These are phyloP conservation scores for Pleurotus tuber-regium DNA, from an alignment of 768 basidiomycete species.

Conservation along the genomic window DNA sequence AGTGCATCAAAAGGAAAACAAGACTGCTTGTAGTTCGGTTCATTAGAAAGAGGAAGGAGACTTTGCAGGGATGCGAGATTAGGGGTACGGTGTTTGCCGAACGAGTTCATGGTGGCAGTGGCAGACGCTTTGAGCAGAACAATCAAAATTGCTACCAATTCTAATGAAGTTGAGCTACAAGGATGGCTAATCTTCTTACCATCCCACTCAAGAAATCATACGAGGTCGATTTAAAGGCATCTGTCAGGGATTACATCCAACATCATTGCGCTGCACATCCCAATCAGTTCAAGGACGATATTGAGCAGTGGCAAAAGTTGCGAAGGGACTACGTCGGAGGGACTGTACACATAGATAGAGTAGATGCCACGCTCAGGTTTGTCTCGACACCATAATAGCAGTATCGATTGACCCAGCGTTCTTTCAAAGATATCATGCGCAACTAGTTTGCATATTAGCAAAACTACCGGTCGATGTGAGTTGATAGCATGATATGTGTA, in stretches of 20 bases:
- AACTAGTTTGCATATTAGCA: constrained; percentile 76
- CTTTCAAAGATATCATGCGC: constrained; percentile 84
- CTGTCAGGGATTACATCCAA: constrained; percentile 66
- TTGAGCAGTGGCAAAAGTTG: constrained; percentile 65
- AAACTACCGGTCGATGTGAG: constrained; percentile 82
- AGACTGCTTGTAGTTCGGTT: no score
- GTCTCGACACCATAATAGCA: constrained; percentile 23
- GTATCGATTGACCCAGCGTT: no score
- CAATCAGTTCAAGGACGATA: constrained; percentile 80
- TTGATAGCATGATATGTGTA: background rate
- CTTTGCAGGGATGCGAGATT: no score
- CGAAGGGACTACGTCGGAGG: constrained; percentile 54
- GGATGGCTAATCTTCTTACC: constrained; percentile 75
- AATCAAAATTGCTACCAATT: no score
- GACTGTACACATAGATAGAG: constrained; percentile 52
- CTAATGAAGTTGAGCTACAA: constrained; percentile 8
- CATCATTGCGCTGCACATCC: constrained; percentile 72
- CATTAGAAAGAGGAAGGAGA: no score
- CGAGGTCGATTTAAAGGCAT: constrained; percentile 47
- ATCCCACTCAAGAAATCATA: constrained; percentile 76
- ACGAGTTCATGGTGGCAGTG: no score
- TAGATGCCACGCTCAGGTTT: constrained; percentile 56
- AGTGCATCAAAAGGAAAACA: no score
- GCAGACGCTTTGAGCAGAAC: no score
- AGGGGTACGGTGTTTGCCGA: no score